Evolutionary conservation across 129 eudicot species (phyloP).

Genomic region (Lonicera japonica): DNA sequence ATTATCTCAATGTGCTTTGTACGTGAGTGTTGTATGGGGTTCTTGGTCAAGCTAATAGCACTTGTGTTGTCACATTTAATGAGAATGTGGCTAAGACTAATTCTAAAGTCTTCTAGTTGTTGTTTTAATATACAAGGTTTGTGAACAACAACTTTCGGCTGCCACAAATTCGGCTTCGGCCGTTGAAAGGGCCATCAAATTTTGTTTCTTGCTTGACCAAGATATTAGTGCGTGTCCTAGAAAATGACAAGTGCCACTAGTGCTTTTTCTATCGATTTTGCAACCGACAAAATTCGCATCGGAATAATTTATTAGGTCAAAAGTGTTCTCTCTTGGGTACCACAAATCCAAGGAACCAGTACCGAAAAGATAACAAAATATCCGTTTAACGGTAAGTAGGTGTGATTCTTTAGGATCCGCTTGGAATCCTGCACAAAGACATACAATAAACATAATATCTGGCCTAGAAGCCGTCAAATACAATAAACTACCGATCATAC

Average conservation of each 20-base stretch:
- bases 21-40: not conserved
- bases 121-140: not conserved
- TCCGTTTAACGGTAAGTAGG: not conserved
- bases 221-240: not conserved
- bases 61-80: conserved; percentile 1
- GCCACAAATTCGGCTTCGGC: not conserved
- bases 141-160: not conserved
- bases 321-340: not conserved
- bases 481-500: conserved; percentile 5
- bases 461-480: not conserved
- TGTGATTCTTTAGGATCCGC: conserved; percentile 7
- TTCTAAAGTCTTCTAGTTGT: not conserved
- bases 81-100: not conserved
- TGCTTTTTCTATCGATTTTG: not conserved
- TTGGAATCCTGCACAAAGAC: conserved; percentile 7
- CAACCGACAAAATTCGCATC: not conserved
- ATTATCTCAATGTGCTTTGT: conserved; percentile 1
- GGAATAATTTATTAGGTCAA: not conserved
- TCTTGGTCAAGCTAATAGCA: not conserved
- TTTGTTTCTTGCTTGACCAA: not conserved
- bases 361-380: not conserved
- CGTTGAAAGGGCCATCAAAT: not conserved
- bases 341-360: not conserved
- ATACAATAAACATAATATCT: not conserved
- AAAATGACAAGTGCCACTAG: no score